Base-by-base conservation (phyloP, 208 protist genomes). In the Wallacemonas rigidus region DNA sequence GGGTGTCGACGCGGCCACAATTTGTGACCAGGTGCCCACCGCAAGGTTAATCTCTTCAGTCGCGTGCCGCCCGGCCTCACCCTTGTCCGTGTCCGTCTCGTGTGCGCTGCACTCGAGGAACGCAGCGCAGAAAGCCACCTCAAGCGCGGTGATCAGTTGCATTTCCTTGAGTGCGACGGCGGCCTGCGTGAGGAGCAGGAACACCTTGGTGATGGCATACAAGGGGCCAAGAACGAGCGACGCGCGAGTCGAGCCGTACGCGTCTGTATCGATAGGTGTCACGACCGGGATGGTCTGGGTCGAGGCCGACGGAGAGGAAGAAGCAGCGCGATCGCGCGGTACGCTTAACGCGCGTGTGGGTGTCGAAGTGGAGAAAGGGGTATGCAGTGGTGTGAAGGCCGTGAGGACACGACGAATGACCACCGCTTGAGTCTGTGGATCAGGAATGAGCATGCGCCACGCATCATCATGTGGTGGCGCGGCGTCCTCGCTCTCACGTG, bases 101-200 rank as follows among this genome's bases (percentile, higher is more conserved):
- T 26, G 26, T 6, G 45, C 45, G 45, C 12, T 12, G 45, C 45
- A 50, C 12, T 15, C 9, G 8, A 84, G 36, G 65, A 92, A 92
- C 14, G 74, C 65, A 4, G 50, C 61, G 73, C 84, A 88, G 67
- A 93, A 82, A 2, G 79, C 67, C 35, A 71, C 64, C 26, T 88
- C 75, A 14, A 93, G 57, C 14, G 74, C 69, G 14, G 68, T 53
- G 57, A 92, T 77, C 53, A 92, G 63, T 17, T 75, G 45, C n/a
- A 72, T 44, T 39, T 90, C 83, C 74, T 91, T 88, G 3, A 81
- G 76, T 69, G 84, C 81, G 8, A 79, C 80, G 7, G 80, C 85
- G 68, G 82, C 88, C 54, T 86, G 75, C 2, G 82, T 77, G 45
- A 93, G 76, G 40, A 76, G 50, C 51, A 88, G 60, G 58, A 82